Base-by-base conservation (phyloP, 495 filamentous ascomycete species). In the Talaromyces proteolyticus region DNA sequence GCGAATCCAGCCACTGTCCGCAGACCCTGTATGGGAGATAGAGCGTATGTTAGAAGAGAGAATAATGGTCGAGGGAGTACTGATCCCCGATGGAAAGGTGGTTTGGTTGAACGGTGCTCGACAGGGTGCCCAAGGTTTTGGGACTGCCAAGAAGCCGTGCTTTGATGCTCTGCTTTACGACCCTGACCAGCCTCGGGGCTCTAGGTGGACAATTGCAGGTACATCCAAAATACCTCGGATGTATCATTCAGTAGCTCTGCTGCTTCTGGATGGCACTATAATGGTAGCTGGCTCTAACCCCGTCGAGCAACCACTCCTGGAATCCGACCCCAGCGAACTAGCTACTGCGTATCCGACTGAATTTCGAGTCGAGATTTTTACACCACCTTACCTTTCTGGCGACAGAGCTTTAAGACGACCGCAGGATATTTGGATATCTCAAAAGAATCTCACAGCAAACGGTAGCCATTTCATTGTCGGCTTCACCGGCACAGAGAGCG, bases 1-100 rank as follows among this genome's bases (percentile, higher is more conserved):
- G 55, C 67, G 78, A 7, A 81, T 84, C 37, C 49, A 73, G 36
- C 81, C 81, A 10, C 67, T 82, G 26, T 61, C 61, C 46, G 52
- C 64, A 16, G 67, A 72, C 51, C 66, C 81, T 25, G 57, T 49
- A 14, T 85, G 81, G 81, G 75, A 81, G 53, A 76, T 84, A 74
- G 81, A 84, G 55, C 57, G 68, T 19, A 82, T 85, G 81, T 81
- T 81, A 3, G 66, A 76, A 59, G 81, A 77, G 20, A 76, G 81
- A 45, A 74, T 66, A 25, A 84, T 82, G 79, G 77, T 82, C 21
- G 81, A 84, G 57, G 77, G 69, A 23, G 73, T 69, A 29, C 64
- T 83, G 2, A 73, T 85, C 41, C 76, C 81, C 1, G 80, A 85
- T 49, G 80, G 80, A 23, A 82, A 74, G 1, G 72, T 85, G 18